A percentile compares a stretch with the other conserved stretches of the same genome.
Conservation (phyloP, 139 green algal genomes). For the Trebouxia sp. region DNA sequence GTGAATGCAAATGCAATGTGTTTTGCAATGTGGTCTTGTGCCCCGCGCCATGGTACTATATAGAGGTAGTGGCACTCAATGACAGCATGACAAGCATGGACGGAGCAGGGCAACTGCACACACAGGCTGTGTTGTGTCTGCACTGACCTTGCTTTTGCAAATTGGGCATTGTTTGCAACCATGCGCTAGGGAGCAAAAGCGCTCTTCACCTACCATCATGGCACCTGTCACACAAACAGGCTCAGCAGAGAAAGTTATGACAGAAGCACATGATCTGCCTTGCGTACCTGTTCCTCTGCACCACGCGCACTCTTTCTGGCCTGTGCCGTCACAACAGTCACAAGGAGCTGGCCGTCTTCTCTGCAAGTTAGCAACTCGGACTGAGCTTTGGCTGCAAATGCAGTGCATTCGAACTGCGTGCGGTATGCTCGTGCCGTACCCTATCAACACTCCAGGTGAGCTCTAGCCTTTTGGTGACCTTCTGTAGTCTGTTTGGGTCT, state of each 20-base stretch:
- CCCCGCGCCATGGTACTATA: too few species aligned
- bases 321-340: slow-evolving; percentile 33
- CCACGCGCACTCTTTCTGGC: slow-evolving; percentile 17
- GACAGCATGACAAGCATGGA: too few species aligned
- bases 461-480: slow-evolving; percentile 3
- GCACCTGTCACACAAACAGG: slow-evolving; percentile 12
- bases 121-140: too few species aligned
- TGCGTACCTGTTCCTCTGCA: slow-evolving; percentile 15
- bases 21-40: too few species aligned
- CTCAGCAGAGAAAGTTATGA: neutral
- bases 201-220: slow-evolving; percentile 34
- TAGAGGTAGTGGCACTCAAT: too few species aligned
- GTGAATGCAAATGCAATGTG: too few species aligned
- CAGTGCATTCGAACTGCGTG: too few species aligned
- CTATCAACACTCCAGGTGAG: slow-evolving; percentile 25
- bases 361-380: neutral
- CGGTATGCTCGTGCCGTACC: neutral
- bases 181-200: slow-evolving; percentile 31
- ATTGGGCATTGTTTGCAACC: slow-evolving; percentile 41
- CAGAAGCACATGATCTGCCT: neutral
- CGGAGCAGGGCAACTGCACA: too few species aligned
- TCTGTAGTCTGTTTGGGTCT: slow-evolving; percentile 20
- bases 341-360: slow-evolving; percentile 14
- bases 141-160: slow-evolving; percentile 39
- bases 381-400: neutral